phyloP scores from a whole-genome alignment of 345 rosid genomes.

The Hirschfeldia incana region DNA sequence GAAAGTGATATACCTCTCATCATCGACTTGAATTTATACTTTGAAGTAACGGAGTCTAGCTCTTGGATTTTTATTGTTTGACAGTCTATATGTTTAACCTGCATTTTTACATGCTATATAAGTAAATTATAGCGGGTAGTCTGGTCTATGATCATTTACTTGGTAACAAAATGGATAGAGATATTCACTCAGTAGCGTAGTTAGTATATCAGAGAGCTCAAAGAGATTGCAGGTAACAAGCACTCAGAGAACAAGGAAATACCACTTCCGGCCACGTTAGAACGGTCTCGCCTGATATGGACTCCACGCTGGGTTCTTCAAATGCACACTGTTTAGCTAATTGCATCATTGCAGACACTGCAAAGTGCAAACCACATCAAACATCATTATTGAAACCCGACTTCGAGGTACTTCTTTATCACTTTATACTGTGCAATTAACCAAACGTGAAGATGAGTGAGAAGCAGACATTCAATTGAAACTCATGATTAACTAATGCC shows the following conservation, averaged over 20 bases:
- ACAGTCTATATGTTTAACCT: slow-evolving; percentile 91
- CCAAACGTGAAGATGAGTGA: slow-evolving; percentile 13
- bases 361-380: slow-evolving; percentile 55
- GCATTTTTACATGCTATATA: slow-evolving; percentile 35
- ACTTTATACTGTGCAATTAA: neutral
- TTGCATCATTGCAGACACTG: slow-evolving; percentile 98
- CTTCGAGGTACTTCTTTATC: neutral
- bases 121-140: neutral
- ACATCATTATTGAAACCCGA: slow-evolving; percentile 22
- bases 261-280: slow-evolving; percentile 97
- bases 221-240: slow-evolving; percentile 7
- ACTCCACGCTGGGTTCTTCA: slow-evolving; percentile 95
- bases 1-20: slow-evolving; percentile 71
- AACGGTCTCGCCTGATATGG: slow-evolving; percentile 82
- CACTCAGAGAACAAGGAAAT: slow-evolving; percentile 37
- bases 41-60: slow-evolving; percentile 78
- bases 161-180: neutral
- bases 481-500: slow-evolving; percentile 12
- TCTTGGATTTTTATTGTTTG: slow-evolving; percentile 68
- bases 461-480: slow-evolving; percentile 9
- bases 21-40: slow-evolving; percentile 82
- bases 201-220: slow-evolving; percentile 5
- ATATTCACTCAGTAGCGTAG: neutral
- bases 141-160: slow-evolving; percentile 11
- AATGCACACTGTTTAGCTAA: slow-evolving; percentile 94